A percentile compares a stretch with the other conserved stretches of the same genome.
Evolutionary conservation across 108 stramenopile genomes (phyloP).

Genomic region (Asterionellopsis glacialis): DNA sequence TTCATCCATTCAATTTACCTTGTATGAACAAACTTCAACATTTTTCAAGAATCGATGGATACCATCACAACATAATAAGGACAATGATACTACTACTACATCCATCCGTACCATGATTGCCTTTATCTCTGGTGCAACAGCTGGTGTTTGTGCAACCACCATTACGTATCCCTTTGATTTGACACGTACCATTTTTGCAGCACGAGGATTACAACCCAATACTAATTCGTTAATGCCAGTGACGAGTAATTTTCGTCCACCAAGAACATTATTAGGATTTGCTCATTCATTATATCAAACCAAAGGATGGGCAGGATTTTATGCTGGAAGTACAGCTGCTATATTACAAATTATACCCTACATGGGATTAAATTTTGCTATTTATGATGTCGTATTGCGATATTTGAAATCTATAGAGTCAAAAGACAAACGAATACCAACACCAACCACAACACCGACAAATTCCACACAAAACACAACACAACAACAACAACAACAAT

Average conservation of each 20-base stretch:
- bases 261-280: constrained; percentile 59
- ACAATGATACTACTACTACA: background rate
- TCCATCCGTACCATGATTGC: constrained; percentile 18
- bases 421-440: constrained; percentile 22
- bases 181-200: constrained; percentile 87
- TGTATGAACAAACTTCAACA: constrained; percentile 46
- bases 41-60: background rate
- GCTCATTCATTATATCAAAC: constrained; percentile 45
- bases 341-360: constrained; percentile 84
- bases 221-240: constrained; percentile 12
- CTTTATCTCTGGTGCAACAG: constrained; percentile 77
- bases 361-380: constrained; percentile 91
- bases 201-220: constrained; percentile 48
- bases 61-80: background rate
- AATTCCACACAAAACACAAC: constrained; percentile 32
- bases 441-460: no score
- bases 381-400: constrained; percentile 70
- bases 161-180: constrained; percentile 93
- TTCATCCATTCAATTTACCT: constrained; percentile 82
- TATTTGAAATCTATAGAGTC: no score
- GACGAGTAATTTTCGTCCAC: constrained; percentile 28
- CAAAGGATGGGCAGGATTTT: constrained; percentile 76
- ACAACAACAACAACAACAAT: constrained; percentile 6
- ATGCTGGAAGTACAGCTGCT: constrained; percentile 77
- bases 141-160: constrained; percentile 78